Evolutionary conservation across 768 basidiomycete genomes (phyloP), one percentile per base, ranked within the genome.

Genomic region (Agrocybe praecox): DNA sequence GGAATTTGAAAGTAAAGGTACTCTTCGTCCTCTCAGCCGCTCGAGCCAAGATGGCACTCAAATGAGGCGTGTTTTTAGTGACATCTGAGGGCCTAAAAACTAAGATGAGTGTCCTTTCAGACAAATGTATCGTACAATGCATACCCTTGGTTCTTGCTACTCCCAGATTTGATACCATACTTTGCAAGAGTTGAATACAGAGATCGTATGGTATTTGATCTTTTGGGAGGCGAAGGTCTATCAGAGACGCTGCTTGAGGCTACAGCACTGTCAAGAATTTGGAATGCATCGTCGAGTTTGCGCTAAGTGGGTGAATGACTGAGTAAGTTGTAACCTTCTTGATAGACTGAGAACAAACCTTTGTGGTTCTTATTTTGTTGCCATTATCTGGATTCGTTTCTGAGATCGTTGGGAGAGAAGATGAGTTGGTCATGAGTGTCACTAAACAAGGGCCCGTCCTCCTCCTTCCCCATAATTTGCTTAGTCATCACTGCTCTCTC

Each of bases 221-320:
- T 80, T 61, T 88, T 86, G 19, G 80, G 82, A n/a, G 85, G 73
- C 17, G 82, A 76, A 5, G 78, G 75, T 14, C 74, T 53, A 58
- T 72, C 62, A 54, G 52, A 26, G 52, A 60, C 21, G 46, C 76
- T 72, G 8, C 67, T 62, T 1, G 80, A 64, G 15, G 73, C 72
- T 18, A 90, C 82, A 11, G 86, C 89, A 49, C 76, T 80, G 66
- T 94, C 92, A 50, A 94, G 69, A 42, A 74, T 79, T 51, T 87
- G 83, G 56, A 94, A 83, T 26, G 89, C 92, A 71, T 93, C 91
- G 57, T 91, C 87, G 47, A 93, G 82, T 72, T 93, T 94, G 48
- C 92, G 81, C 89, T 93, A 57, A 6, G 22, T 48, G 17, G 23
- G 34, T 21, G 17, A 11, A n/a, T 58, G 21, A 56, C 36, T n/a